These are phyloP conservation scores for Laburnicola sp. DNA, from an alignment of 2,329 filamentous ascomycete species.

Conservation along the genomic window DNA sequence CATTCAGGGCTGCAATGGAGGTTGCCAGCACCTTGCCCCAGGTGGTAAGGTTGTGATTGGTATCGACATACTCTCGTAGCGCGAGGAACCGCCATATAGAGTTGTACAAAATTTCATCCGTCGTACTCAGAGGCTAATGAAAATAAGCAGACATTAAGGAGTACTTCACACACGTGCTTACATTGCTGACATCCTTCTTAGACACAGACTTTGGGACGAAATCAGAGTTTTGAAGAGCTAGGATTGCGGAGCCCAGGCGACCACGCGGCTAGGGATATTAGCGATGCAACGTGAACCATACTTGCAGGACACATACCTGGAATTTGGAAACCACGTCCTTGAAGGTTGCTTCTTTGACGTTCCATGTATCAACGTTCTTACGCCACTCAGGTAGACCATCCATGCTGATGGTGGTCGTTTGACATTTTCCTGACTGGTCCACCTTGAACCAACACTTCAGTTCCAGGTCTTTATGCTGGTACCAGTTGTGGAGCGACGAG, in stretches of 20 bases:
- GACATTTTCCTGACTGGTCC: constrained; percentile 29
- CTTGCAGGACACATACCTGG: constrained; percentile 18
- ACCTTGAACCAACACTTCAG: constrained; percentile 77
- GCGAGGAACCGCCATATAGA: constrained; percentile 88
- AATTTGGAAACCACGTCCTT: constrained; percentile 45
- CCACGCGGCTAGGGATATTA: constrained; percentile 30
- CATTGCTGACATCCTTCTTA: constrained; percentile 52
- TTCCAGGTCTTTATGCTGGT: constrained; percentile 75
- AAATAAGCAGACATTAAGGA: constrained; percentile 10
- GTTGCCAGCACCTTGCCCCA: constrained; percentile 79
- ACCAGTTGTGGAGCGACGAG: constrained; percentile 78
- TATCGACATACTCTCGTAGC: constrained; percentile 80
- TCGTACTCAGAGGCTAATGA: constrained; percentile 58
- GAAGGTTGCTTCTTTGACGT: constrained; percentile 64
- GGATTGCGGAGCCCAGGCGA: constrained; percentile 54
- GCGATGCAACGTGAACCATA: neutral
- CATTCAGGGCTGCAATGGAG: constrained; percentile 67
- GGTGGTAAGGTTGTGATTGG: constrained; percentile 74
- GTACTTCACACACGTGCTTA: constrained; percentile 16
- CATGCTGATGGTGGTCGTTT: constrained; percentile 65
- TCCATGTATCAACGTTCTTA: constrained; percentile 67
- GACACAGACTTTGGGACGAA: constrained; percentile 72
- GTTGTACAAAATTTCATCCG: constrained; percentile 73
- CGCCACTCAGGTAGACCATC: constrained; percentile 59
- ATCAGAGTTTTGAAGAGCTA: constrained; percentile 68